Evolutionary conservation across 768 basidiomycete genomes (phyloP).

Genomic region (Hirschioporus abietinus): DNA sequence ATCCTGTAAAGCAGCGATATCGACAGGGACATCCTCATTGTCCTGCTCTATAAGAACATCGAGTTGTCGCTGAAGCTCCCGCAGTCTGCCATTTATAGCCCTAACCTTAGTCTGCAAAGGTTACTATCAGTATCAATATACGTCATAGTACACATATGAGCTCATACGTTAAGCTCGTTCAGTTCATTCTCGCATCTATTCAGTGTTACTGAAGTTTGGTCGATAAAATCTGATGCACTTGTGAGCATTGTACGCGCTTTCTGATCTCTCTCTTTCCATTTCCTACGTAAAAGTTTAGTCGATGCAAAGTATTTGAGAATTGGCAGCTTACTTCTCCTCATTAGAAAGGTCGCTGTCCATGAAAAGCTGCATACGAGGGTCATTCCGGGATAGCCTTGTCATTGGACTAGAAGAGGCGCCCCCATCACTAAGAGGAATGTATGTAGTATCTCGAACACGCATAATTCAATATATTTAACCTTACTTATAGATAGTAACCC

Average conservation of each 20-base stretch:
- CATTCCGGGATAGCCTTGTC: background rate
- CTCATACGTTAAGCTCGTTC: conserved; percentile 31
- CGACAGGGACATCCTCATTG: conserved; percentile 67
- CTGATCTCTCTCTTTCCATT: conserved; percentile 36
- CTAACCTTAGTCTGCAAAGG: background rate
- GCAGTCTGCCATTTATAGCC: background rate
- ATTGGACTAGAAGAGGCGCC: conserved; percentile 29
- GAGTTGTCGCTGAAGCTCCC: conserved; percentile 19
- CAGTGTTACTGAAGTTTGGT: conserved; percentile 25
- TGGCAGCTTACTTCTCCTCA: background rate
- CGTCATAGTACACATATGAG: background rate
- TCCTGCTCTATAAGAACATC: conserved; percentile 48
- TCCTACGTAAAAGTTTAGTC: conserved; percentile 28
- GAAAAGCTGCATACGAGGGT: background rate
- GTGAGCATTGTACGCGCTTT: conserved; percentile 34
- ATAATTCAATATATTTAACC: conserved; percentile 20
- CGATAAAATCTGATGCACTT: conserved; percentile 21
- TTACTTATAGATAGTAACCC: conserved; percentile 61
- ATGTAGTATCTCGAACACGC: background rate
- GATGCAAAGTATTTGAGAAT: background rate
- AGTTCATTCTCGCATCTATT: conserved; percentile 24
- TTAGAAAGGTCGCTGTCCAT: background rate
- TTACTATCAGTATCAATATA: background rate
- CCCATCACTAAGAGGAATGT: conserved; percentile 46
- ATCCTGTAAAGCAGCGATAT: conserved; percentile 48